phyloP scores from a whole-genome alignment of 352 stramenopile genomes.

The Hyaloperonospora arabidopsidis region DNA sequence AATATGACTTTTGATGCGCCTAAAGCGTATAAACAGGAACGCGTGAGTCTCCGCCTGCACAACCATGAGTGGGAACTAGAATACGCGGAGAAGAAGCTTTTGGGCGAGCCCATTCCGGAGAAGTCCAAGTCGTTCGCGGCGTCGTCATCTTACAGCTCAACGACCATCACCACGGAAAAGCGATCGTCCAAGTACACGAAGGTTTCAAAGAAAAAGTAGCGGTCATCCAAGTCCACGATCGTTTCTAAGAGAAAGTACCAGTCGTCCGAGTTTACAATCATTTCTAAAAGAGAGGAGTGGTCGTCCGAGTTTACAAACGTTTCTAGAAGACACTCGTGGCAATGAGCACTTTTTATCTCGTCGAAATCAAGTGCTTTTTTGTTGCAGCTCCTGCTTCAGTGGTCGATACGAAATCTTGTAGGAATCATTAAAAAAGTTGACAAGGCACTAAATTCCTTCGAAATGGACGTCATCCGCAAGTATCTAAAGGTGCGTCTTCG shows the following conservation, averaged over 20 bases:
- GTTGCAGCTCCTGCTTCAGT: background rate
- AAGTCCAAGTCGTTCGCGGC: conserved; percentile 27
- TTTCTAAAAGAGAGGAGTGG: background rate
- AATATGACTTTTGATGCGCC: conserved; percentile 87
- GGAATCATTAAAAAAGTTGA: conserved; percentile 4
- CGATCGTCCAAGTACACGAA: conserved; percentile 71
- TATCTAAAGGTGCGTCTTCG: conserved; percentile 54
- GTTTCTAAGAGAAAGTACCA: conserved; percentile 55
- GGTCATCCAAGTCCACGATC: conserved; percentile 28
- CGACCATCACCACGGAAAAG: conserved; percentile 35
- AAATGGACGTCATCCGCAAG: conserved; percentile 74
- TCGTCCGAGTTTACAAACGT: background rate
- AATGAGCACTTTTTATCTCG: no score
- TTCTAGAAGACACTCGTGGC: no score
- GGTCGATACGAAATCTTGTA: background rate
- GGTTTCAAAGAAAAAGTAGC: conserved; percentile 57
- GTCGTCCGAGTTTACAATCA: background rate
- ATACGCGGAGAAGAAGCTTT: conserved; percentile 74
- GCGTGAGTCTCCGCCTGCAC: conserved; percentile 75
- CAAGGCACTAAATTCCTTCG: background rate
- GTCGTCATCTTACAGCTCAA: conserved; percentile 13
- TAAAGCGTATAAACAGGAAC: conserved; percentile 87
- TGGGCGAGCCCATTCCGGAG: conserved; percentile 60
- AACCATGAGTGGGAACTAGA: conserved; percentile 77
- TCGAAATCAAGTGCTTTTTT: no score